Conservation (phyloP, 768 basidiomycete genomes). For the Hirschioporus abietinus region DNA sequence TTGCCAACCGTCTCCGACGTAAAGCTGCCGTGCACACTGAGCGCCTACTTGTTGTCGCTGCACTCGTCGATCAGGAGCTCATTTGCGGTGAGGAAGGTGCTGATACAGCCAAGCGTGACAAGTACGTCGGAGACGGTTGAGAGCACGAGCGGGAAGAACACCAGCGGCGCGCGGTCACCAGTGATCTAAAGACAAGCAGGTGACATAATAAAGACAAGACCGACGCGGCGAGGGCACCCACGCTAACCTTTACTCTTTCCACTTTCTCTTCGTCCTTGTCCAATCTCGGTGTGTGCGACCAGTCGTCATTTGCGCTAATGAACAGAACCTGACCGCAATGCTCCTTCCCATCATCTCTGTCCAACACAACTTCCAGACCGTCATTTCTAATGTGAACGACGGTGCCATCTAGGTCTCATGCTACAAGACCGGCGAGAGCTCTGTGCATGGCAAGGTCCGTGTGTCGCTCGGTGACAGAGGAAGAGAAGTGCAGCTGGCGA, state of each 20-base stretch:
- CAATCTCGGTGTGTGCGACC: too few relatives aligned
- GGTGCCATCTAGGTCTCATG: conserved; percentile 70
- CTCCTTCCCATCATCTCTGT: conserved; percentile 48
- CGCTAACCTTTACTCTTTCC: too few relatives aligned
- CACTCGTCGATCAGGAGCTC: conserved; percentile 21
- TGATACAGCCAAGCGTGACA: conserved; percentile 20
- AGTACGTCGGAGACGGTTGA: conserved; percentile 18
- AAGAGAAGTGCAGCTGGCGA: conserved; percentile 41
- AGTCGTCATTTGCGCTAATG: too few relatives aligned
- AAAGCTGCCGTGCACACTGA: background rate
- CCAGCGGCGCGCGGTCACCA: conserved; percentile 14
- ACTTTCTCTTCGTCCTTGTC: too few relatives aligned
- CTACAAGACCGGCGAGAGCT: conserved; percentile 47
- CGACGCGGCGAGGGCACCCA: too few relatives aligned
- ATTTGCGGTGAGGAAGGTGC: conserved; percentile 19
- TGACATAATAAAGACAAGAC: too few relatives aligned
- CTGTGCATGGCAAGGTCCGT: conserved; percentile 61
- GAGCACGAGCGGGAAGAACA: conserved; percentile 16
- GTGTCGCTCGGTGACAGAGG: conserved; percentile 32
- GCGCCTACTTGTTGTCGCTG: conserved; percentile 5
- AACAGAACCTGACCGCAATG: too few relatives aligned
- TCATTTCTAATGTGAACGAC: conserved; percentile 58
- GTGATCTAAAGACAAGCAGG: too few relatives aligned
- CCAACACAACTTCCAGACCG: conserved; percentile 54
- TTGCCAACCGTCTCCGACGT: conserved; percentile 6